These are phyloP conservation scores for Cunninghamia lanceolata DNA, from an alignment of 75 land plant species.

Conservation along the genomic window DNA sequence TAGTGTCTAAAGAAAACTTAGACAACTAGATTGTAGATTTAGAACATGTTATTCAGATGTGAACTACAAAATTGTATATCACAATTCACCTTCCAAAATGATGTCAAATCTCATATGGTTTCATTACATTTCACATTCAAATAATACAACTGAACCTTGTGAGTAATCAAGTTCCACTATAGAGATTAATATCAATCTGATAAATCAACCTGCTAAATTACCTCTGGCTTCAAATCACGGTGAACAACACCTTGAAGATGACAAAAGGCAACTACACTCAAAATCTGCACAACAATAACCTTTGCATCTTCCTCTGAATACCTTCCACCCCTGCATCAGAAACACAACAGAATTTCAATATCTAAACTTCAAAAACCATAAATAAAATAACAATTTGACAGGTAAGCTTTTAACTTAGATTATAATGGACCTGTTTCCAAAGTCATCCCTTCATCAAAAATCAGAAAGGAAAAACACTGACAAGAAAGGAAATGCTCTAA, in stretches of 20 bases:
- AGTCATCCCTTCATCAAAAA: background rate
- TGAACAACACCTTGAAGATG: constrained; percentile 93
- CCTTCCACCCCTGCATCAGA: constrained; percentile 41
- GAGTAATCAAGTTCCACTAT: background rate
- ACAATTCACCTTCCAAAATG: background rate
- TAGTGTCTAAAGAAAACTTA: background rate
- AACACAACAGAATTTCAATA: background rate
- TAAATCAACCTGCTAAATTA: constrained; percentile 8
- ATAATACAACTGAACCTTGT: background rate
- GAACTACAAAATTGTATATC: background rate
- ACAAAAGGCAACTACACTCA: constrained; percentile 77
- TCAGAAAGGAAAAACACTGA: background rate
- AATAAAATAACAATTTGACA: background rate
- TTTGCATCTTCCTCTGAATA: constrained; percentile 86
- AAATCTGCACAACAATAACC: constrained; percentile 58
- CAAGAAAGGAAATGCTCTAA: background rate
- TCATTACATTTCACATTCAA: background rate
- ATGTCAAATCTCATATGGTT: background rate
- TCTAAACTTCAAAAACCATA: background rate
- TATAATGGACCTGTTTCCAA: background rate
- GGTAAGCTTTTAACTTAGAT: background rate
- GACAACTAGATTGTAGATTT: background rate
- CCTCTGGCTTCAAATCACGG: constrained; percentile 91
- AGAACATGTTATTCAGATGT: background rate
- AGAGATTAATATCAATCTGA: background rate